Conservation (phyloP, 2,329 filamentous ascomycete species). For the Diaporthe caulivora region DNA sequence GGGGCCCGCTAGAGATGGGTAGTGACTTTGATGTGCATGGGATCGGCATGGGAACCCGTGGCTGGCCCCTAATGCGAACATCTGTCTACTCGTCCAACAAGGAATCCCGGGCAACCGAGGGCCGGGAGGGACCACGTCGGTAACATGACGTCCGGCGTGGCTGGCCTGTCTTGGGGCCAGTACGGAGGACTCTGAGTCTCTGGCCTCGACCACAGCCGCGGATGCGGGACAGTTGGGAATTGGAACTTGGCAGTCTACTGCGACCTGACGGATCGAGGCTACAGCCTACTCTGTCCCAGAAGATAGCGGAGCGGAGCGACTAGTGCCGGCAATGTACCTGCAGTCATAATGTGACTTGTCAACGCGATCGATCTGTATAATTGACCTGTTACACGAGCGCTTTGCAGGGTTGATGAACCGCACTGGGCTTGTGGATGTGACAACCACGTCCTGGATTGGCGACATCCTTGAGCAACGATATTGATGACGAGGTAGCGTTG, state of each 20-base stretch:
- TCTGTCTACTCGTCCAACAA: constrained; percentile 10
- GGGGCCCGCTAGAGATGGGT: constrained; percentile 8
- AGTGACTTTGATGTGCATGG: constrained; percentile 27
- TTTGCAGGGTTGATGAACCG: constrained; percentile 17
- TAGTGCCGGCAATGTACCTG: constrained; percentile 28
- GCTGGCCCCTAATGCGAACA: constrained; percentile 30
- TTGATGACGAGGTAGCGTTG: constrained; percentile 1
- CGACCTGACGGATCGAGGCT: neutral
- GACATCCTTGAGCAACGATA: constrained; percentile 15
- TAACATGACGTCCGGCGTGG: constrained; percentile 20
- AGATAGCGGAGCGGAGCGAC: neutral
- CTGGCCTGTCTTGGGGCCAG: neutral
- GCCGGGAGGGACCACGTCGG: constrained; percentile 6
- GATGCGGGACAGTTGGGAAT: neutral
- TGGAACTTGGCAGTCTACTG: neutral
- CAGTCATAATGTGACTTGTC: constrained; percentile 27
- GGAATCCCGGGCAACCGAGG: constrained; percentile 7
- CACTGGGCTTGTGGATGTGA: neutral
- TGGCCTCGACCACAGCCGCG: neutral
- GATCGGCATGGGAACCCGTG: constrained; percentile 21
- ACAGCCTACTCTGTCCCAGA: neutral
- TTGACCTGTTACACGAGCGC: neutral
- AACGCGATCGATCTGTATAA: constrained; percentile 24
- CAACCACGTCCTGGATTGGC: neutral
- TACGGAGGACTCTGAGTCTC: neutral